Base-by-base conservation (phyloP, 371 early-diverging fungal genomes). In the Mortierella sp. region DNA sequence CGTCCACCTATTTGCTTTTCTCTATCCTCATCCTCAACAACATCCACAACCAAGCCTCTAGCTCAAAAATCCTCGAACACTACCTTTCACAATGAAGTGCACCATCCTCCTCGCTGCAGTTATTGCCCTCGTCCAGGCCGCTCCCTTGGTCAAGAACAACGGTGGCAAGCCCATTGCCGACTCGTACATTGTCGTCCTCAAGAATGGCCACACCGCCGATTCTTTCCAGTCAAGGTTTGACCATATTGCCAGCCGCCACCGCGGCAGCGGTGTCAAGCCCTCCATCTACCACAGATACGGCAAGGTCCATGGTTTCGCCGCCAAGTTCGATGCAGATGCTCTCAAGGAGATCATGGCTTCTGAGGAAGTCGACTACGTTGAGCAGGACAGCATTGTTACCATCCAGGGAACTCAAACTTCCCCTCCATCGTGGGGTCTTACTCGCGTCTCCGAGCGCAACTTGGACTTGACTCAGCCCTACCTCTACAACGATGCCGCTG, bases 121-220 rank as follows among this genome's bases (percentile, higher is more conserved):
- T 38, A 40, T 65, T 22, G 55, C 69, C 58, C 8, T 53, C n/a
- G 65, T 55, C n/a, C 65, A 65, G 11, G 65, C 65, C 52, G 65
- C 65, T 53, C 65, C 65, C 33, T 28, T 65, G 36, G 28, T 65
- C 65, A 68, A 41, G 28, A 28, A 28, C 36, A 63, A 57, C 59
- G 52, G 38, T 6, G 50, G 48, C 36, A 50, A 74, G 63, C 61
- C 77, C 72, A 88, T 72, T 62, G 65, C 73, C 77, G 89, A 71
- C 69, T 84, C 58, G 28, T 28, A 28, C 28, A 28, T 28, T 28
- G 28, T 28, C 28, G 28, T 28, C 28, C 28, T 28, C 28, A 80
- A 80, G 59, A 52, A 74, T 22, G 64, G 69, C 8, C 38, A 55
- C n/a, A 48, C 65, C 38, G 36, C 50, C 22, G 65, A 65, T 15